A percentile compares a stretch with the other conserved stretches of the same genome.
Conservation (phyloP, 768 basidiomycete genomes). For the Leccinum imitatum region DNA sequence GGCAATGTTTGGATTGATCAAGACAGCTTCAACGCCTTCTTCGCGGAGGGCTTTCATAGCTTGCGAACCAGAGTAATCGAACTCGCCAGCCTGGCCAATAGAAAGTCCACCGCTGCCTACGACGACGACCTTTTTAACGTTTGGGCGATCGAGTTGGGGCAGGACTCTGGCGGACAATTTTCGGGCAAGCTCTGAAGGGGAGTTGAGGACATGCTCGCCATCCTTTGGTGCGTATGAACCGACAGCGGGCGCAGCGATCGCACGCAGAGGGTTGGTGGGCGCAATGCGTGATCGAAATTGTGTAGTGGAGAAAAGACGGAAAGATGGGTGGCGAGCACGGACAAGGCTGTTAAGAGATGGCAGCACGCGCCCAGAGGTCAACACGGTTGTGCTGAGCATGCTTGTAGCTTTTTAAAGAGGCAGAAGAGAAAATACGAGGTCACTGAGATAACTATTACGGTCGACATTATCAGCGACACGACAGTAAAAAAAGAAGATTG, state of each 20-base stretch:
- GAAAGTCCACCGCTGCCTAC: slow-evolving; percentile 95
- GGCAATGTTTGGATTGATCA: slow-evolving; percentile 99
- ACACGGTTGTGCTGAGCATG: slow-evolving; percentile 13
- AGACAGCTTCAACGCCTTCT: slow-evolving; percentile 89
- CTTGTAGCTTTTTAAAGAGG: slow-evolving; percentile 12
- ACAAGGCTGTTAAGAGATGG: slow-evolving; percentile 19
- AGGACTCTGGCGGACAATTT: slow-evolving; percentile 92
- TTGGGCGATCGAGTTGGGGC: slow-evolving; percentile 85
- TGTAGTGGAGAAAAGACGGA: slow-evolving; percentile 54
- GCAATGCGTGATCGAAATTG: slow-evolving; percentile 37
- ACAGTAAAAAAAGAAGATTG: background rate
- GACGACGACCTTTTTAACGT: slow-evolving; percentile 93
- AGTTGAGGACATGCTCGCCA: slow-evolving; percentile 77
- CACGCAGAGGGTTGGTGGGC: slow-evolving; percentile 55
- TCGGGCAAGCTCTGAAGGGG: slow-evolving; percentile 92
- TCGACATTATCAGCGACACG: slow-evolving; percentile 2
- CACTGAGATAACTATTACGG: slow-evolving; percentile 28
- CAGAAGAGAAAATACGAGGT: slow-evolving; percentile 31
- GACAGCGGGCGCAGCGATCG: slow-evolving; percentile 74
- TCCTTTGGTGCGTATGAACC: slow-evolving; percentile 66
- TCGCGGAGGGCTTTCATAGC: slow-evolving; percentile 97
- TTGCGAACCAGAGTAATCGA: slow-evolving; percentile 99
- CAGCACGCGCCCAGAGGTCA: slow-evolving; percentile 9
- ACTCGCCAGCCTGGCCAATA: slow-evolving; percentile 99
- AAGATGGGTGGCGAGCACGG: slow-evolving; percentile 20